Evolutionary conservation across 257 asterid species (phyloP), one percentile per base, ranked within the genome.

Genomic region (Scutellaria galericulata): DNA sequence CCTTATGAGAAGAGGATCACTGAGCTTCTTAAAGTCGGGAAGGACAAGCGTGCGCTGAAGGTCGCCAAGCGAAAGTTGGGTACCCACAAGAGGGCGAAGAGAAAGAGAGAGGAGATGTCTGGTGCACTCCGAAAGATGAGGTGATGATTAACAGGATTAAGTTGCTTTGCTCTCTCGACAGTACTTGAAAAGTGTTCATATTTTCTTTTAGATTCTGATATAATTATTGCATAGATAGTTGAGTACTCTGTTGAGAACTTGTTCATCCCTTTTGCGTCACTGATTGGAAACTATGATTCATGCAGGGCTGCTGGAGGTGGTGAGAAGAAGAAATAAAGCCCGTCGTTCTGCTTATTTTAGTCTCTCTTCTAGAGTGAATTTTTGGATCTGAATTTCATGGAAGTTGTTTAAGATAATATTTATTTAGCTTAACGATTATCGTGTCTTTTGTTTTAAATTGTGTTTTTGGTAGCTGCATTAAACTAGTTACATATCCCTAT

Each of bases 71-170:
- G 96, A 68, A 89, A 89, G 75, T 80, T 89, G 85, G 96, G 96
- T 46, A 89, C 96, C 55, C 96, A 89, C 87, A 89, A 89, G 87
- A 86, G 96, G 45, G 96, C 93, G 14, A 89, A 89, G 86, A 82
- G 67, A 86, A 89, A 89, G 91, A 87, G 96, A 82, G 96, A 89
- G 85, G 93, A 89, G 87, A 89, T 89, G 96, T 54, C 96, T 13
- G 75, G 82, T 42, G 90, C 89, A 54, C 89, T 89, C 70, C 81
- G 93, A 22, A 89, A 89, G 85, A 89, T 87, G 96, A 89, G 96
- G 96, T 71, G 67, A 24, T 71, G 67, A 24, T 59, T 31, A 9
- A 0, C 44, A 41, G 20, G 18, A 5, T 15, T 5, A 11, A 37
- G n/a, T 56, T 22, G 5, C 3, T 40, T 42, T 22, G 14, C 6